Percentiles rank a stretch among this genome's conserved stretches.
phyloP scores from a whole-genome alignment of 805 yeast genomes.

The Grigorovia transvaalensis region DNA sequence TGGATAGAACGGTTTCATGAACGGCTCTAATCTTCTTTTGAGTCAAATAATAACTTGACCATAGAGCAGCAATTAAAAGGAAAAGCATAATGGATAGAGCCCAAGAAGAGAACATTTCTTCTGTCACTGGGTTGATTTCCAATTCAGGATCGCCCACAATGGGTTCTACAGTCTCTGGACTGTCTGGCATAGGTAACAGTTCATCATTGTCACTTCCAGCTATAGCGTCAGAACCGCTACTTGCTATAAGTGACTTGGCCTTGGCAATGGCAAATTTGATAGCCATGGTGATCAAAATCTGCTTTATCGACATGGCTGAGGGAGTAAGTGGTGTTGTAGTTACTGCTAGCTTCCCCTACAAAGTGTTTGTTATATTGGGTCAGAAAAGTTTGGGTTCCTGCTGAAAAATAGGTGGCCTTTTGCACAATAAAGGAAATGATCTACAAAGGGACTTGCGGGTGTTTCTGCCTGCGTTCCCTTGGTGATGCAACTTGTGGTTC shows the following conservation, averaged over 20 bases:
- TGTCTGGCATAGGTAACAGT: conserved; percentile 28
- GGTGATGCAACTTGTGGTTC: no score
- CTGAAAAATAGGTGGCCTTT: no score
- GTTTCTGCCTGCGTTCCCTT: no score
- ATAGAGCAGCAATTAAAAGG: conserved; percentile 74
- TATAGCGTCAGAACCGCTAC: conserved; percentile 8
- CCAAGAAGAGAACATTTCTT: conserved; percentile 96
- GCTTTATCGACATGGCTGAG: neutral
- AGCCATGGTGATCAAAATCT: conserved; percentile 2
- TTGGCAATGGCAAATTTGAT: conserved; percentile 1
- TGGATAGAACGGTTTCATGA: conserved; percentile 95
- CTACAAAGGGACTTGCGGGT: no score
- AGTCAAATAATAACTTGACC: conserved; percentile 91
- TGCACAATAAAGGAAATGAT: no score
- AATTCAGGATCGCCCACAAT: conserved; percentile 47
- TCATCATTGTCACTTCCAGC: conserved; percentile 28
- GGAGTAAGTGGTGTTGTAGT: neutral
- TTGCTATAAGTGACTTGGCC: conserved; percentile 1
- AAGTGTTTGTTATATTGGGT: no score
- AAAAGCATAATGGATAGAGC: conserved; percentile 81
- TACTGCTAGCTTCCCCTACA: no score
- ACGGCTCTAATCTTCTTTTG: conserved; percentile 85
- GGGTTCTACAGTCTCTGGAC: conserved; percentile 25
- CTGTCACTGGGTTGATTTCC: conserved; percentile 73
- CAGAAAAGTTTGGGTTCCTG: no score